Base-by-base conservation (phyloP, 148 eudicot genomes). In the Silene latifolia region DNA sequence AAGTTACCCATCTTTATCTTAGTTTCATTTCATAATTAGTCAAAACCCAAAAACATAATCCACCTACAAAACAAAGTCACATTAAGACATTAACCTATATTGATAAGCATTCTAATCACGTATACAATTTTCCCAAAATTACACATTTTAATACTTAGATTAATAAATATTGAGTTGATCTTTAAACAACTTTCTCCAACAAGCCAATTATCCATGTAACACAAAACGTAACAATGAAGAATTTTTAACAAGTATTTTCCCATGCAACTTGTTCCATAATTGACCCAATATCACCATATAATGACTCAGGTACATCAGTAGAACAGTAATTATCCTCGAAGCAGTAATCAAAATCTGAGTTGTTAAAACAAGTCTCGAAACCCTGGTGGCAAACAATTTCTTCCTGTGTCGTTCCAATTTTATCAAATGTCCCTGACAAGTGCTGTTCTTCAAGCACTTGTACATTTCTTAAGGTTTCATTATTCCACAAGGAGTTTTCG, bases 251-350 rank as follows among this genome's bases (percentile, higher is more conserved):
- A 53, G 48, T 24, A 53, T 69, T 24, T 32, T 59, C 70, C 81
- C 81, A 78, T 57, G 58, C 51, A 56, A 63, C 39, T 64, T 73
- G 72, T 5, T 78, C 81, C 65, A 78, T 72, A 69, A 29, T 59
- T 5, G 75, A 77, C 9, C 23, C 69, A 44, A 77, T 29, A 71
- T 57, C 79, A 46, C 74, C 76, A 72, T 78, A 78, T 21, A 65
- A 8, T 27, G 58, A 3, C 14, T 64, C 61, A 0, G 72, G 29
- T 39, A 66, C 4, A 32, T 59, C 44, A 13, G 35, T 58, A n/a
- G 56, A 18, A 18, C n/a, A 12, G 4, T 53, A 25, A 51, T 57
- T 27, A 8, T 77, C 71, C 7, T 44, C 76, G 53, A 78, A 65
- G 2, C 76, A 75, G 65, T 39, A 66, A 19, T 73, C 75, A 57